These are phyloP conservation scores for Phytophthora sp. DNA, from an alignment of 352 stramenopile genomes.

Conservation along the genomic window DNA sequence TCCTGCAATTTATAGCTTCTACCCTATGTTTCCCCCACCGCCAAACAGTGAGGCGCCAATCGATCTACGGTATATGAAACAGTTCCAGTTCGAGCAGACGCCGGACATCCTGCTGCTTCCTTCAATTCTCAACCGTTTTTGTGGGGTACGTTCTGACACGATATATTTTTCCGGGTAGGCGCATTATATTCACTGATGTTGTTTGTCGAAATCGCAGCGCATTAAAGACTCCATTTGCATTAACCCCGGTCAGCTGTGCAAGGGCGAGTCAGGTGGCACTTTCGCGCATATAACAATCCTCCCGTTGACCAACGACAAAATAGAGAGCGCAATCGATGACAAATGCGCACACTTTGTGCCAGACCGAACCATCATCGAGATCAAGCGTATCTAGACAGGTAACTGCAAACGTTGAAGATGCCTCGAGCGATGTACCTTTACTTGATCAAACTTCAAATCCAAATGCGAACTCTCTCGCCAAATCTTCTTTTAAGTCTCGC, in stretches of 20 bases:
- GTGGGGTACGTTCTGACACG: constrained; percentile 59
- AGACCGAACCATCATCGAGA: constrained; percentile 91
- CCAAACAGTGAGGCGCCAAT: constrained; percentile 78
- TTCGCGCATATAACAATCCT: constrained; percentile 94
- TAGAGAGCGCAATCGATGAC: constrained; percentile 47
- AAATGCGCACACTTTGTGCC: constrained; percentile 74
- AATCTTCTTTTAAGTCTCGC: too few species aligned
- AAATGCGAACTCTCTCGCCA: too few species aligned
- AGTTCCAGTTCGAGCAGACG: constrained; percentile 91
- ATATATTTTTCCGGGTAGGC: neutral
- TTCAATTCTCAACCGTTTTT: constrained; percentile 93
- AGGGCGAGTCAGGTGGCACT: constrained; percentile 93
- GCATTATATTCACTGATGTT: constrained; percentile 2
- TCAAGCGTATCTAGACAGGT: constrained; percentile 91
- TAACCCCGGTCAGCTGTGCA: constrained; percentile 95
- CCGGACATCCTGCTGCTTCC: constrained; percentile 96
- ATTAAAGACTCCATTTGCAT: constrained; percentile 93
- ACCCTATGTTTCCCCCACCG: constrained; percentile 81
- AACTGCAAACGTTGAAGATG: too few species aligned
- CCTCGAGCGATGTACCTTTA: too few species aligned
- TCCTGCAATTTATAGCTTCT: constrained; percentile 50
- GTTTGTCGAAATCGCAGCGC: constrained; percentile 59
- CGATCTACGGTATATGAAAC: constrained; percentile 92
- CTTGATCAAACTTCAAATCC: too few species aligned
- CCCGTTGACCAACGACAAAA: constrained; percentile 87